Evolutionary conservation across 768 basidiomycete genomes (phyloP), one percentile per base, ranked within the genome.

Genomic region (Auricularia sp.): DNA sequence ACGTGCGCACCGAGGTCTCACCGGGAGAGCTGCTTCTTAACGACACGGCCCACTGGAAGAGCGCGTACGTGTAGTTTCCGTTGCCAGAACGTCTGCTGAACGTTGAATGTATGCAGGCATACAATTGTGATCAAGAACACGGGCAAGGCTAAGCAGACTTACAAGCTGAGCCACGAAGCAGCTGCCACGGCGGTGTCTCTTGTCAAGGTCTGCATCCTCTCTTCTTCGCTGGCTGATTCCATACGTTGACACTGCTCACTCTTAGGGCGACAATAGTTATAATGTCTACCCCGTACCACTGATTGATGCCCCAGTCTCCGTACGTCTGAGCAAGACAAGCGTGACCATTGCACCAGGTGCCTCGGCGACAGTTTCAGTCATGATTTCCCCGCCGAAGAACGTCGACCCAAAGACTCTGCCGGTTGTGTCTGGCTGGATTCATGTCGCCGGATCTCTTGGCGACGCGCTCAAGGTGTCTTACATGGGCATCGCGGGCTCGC

Each of bases 1-100:
- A 73, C 51, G 68, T 70, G 33, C 68, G 65, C 16, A 69, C 76
- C 7, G 54, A 72, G 42, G 59, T 79, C 61, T 67, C 71, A 8
- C 77, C 77, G 1, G 67, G 71, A 21, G 71, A 76, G 63, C 66
- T 79, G 24, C 58, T 71, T 29, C 70, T 79, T 33, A 80, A 80
- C 69, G 79, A 79, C 67, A 79, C 78, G 2, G 71, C 71, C 29
- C 66, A 75, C 69, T 69, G 73, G 63, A 56, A 68, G 10, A 62
- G 63, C 2, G 62, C 21, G 37, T 59, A 59, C 5, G 65, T 35
- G 7, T 65, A 13, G 68, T 73, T 51, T 62, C 33, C 34, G 18
- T 45, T 1, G 58, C 39, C n/a, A 16, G n/a, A 54, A 16, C 59
- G 11, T 18, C 6, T 16, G 5, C 11, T 18, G 16, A 61, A 34